phyloP scores from a whole-genome alignment of 2,329 filamentous ascomycete genomes.

The Paramyrothecium roridum region DNA sequence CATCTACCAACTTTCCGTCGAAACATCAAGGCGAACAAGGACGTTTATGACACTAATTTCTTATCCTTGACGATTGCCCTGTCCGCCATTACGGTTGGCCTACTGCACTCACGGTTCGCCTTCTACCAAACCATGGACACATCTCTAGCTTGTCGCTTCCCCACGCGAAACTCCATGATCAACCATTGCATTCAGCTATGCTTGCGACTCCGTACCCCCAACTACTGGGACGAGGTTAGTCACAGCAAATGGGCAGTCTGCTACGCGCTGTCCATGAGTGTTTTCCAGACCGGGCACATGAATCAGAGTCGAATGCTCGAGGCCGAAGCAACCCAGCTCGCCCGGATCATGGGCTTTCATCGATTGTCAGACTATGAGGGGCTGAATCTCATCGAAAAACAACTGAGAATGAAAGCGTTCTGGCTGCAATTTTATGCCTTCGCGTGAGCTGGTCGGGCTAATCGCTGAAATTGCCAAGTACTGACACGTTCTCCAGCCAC shows the following conservation, averaged over 20 bases:
- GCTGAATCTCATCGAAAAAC: constrained; percentile 26
- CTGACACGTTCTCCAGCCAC: constrained; percentile 7
- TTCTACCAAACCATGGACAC: constrained; percentile 15
- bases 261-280: constrained; percentile 26
- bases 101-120: constrained; percentile 20
- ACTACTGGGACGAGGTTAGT: constrained; percentile 23
- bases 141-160: constrained; percentile 14
- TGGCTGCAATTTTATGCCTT: constrained; percentile 31
- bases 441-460: constrained; percentile 7
- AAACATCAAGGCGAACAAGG: constrained; percentile 13
- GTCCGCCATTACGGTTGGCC: constrained; percentile 16
- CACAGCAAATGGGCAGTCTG: constrained; percentile 30
- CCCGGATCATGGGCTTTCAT: constrained; percentile 26
- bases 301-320: constrained; percentile 32
- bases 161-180: constrained; percentile 18
- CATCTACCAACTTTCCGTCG: constrained; percentile 19
- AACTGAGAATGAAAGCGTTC: constrained; percentile 32
- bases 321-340: constrained; percentile 29
- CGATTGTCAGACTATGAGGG: constrained; percentile 24
- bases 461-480: too few species aligned
- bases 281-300: constrained; percentile 29
- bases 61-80: constrained; percentile 19
- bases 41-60: constrained; percentile 19
- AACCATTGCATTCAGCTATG: constrained; percentile 19
- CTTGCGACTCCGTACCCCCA: constrained; percentile 12